phyloP scores from a whole-genome alignment of 352 stramenopile species.

The Phytopythium montanum region DNA sequence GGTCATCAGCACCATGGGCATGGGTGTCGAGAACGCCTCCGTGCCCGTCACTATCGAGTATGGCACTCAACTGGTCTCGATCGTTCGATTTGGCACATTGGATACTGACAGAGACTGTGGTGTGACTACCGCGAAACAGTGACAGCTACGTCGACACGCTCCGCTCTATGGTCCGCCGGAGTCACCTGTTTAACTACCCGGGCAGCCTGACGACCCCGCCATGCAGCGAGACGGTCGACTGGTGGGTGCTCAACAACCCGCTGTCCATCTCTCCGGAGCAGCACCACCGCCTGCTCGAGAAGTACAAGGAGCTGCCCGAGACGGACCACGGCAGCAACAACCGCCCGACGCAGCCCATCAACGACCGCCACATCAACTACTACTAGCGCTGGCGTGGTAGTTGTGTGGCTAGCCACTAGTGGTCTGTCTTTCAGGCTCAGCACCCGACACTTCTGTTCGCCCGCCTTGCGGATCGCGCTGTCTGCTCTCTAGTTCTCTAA shows the following conservation, averaged over 20 bases:
- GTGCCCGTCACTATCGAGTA: constrained; percentile 37
- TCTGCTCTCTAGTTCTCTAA: no score
- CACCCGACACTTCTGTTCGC: neutral
- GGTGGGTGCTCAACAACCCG: constrained; percentile 57
- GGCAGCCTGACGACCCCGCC: constrained; percentile 54
- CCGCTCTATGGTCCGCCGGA: constrained; percentile 40
- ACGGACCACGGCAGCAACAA: constrained; percentile 38
- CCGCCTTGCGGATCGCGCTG: neutral
- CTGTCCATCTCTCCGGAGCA: constrained; percentile 39
- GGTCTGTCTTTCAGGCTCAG: neutral
- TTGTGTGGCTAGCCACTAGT: no score
- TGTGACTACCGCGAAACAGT: constrained; percentile 3
- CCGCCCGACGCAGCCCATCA: constrained; percentile 46
- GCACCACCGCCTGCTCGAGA: constrained; percentile 24
- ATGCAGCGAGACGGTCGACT: constrained; percentile 56
- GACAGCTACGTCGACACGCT: constrained; percentile 61
- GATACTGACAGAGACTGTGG: neutral
- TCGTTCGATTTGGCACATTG: neutral
- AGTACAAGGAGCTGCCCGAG: constrained; percentile 30
- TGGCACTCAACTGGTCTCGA: neutral
- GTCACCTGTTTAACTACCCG: constrained; percentile 64
- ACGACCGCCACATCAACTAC: constrained; percentile 44
- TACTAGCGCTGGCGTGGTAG: no score
- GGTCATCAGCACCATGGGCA: constrained; percentile 37
- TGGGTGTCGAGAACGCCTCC: constrained; percentile 11